Conservation (phyloP, 2,329 filamentous ascomycete genomes). For the Chalaropsis ovoidea region DNA sequence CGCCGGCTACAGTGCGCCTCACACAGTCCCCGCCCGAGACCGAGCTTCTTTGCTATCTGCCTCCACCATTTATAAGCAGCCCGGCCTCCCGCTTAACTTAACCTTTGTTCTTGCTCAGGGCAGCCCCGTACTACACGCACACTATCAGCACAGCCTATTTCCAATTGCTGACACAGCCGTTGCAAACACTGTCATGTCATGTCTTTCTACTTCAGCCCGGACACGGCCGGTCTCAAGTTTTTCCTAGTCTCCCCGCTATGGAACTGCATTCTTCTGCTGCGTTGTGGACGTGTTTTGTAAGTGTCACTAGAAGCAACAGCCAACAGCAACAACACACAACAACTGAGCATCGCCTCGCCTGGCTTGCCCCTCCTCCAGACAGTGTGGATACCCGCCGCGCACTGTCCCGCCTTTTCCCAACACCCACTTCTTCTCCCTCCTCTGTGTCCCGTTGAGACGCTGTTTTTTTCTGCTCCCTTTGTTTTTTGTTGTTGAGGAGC, state of each 20-base stretch:
- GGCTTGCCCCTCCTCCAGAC: background rate
- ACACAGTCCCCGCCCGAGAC: background rate
- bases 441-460: background rate
- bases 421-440: background rate
- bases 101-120: background rate
- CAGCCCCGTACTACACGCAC: too few species aligned
- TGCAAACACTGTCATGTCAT: too few species aligned
- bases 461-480: too few species aligned
- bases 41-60: background rate
- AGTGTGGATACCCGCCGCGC: background rate
- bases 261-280: background rate
- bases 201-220: too few species aligned
- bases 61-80: background rate
- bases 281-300: background rate
- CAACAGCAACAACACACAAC: background rate
- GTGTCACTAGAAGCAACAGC: too few species aligned
- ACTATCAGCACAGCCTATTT: too few species aligned
- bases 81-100: background rate
- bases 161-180: too few species aligned
- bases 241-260: background rate
- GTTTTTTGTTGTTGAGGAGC: background rate
- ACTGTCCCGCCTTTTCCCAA: slow-evolving; percentile 1
- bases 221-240: background rate
- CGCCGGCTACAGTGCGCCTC: slow-evolving; percentile 6
- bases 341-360: too few species aligned